Conservation (phyloP, 495 filamentous ascomycete species). For the Haplographium delicatum region DNA sequence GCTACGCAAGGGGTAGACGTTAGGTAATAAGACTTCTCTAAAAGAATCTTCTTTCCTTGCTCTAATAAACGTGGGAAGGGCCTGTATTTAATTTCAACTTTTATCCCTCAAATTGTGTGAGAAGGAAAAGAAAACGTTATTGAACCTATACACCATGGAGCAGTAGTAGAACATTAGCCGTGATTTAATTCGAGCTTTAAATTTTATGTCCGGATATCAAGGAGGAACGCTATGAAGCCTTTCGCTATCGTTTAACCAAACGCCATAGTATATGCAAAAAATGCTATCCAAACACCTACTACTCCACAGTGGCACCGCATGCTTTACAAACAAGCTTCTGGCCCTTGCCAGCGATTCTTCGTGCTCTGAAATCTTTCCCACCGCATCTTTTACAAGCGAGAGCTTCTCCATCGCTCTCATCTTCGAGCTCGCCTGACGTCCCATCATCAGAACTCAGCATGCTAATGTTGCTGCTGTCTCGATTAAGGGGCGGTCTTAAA, state of each 20-base stretch:
- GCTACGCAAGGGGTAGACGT: too few species aligned
- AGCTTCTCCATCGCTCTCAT: constrained; percentile 22
- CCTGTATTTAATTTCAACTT: too few species aligned
- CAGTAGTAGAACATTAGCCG: too few species aligned
- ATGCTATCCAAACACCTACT: not conserved
- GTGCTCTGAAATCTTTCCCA: constrained; percentile 25
- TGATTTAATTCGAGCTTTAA: too few species aligned
- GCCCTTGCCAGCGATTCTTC: constrained; percentile 19
- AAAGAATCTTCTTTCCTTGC: too few species aligned
- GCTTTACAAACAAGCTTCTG: constrained; percentile 24
- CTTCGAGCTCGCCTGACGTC: constrained; percentile 2
- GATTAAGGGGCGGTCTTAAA: constrained; percentile 3
- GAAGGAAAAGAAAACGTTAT: too few species aligned
- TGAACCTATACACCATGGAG: too few species aligned
- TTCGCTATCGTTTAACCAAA: not conserved
- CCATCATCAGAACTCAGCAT: constrained; percentile 21
- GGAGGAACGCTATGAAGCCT: too few species aligned
- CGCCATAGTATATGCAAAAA: not conserved
- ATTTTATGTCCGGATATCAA: too few species aligned
- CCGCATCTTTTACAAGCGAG: constrained; percentile 21
- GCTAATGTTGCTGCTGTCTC: constrained; percentile 12
- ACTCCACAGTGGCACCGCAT: constrained; percentile 19
- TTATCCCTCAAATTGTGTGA: too few species aligned
- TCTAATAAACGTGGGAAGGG: too few species aligned
- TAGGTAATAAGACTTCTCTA: too few species aligned